Percentiles rank a stretch among this genome's conserved stretches.
These are phyloP conservation scores for Lecanoromycetidae sp. DNA, from an alignment of 2,329 filamentous ascomycete genomes.

Conservation along the genomic window DNA sequence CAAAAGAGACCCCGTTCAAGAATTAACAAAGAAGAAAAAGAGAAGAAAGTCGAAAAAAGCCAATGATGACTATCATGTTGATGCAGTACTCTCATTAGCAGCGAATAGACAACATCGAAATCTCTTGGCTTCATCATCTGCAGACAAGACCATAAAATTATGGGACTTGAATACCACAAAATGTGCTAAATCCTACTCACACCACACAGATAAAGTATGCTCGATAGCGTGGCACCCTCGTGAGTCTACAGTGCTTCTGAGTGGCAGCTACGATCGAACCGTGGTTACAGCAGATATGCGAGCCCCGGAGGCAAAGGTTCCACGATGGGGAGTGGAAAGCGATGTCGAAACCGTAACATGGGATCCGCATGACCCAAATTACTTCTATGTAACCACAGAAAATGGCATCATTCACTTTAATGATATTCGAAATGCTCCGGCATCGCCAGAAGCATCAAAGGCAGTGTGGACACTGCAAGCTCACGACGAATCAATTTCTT, in stretches of 20 bases:
- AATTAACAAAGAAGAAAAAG: constrained; percentile 61
- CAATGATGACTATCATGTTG: constrained; percentile 87
- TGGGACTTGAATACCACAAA: constrained; percentile 90
- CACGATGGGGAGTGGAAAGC: constrained; percentile 86
- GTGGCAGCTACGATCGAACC: constrained; percentile 89
- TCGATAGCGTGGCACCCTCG: constrained; percentile 84
- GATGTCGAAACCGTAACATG: constrained; percentile 88
- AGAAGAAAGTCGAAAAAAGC: constrained; percentile 81
- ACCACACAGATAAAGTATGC: constrained; percentile 97
- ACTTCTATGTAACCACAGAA: constrained; percentile 92
- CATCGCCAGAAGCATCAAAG: constrained; percentile 62
- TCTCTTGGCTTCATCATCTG: constrained; percentile 84
- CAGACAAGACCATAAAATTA: constrained; percentile 92
- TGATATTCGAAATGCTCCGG: constrained; percentile 66
- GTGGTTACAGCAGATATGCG: constrained; percentile 94
- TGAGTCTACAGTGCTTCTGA: constrained; percentile 78
- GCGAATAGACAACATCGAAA: constrained; percentile 91
- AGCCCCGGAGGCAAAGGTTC: constrained; percentile 67
- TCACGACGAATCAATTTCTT: constrained; percentile 81
- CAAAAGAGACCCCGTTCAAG: constrained; percentile 35
- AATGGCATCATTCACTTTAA: constrained; percentile 85
- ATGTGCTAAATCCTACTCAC: constrained; percentile 88
- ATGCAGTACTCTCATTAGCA: constrained; percentile 80
- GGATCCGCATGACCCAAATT: constrained; percentile 87
- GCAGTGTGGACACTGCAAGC: constrained; percentile 91